Base-by-base conservation (phyloP, 2,329 filamentous ascomycete species). In the Saccharata proteae region DNA sequence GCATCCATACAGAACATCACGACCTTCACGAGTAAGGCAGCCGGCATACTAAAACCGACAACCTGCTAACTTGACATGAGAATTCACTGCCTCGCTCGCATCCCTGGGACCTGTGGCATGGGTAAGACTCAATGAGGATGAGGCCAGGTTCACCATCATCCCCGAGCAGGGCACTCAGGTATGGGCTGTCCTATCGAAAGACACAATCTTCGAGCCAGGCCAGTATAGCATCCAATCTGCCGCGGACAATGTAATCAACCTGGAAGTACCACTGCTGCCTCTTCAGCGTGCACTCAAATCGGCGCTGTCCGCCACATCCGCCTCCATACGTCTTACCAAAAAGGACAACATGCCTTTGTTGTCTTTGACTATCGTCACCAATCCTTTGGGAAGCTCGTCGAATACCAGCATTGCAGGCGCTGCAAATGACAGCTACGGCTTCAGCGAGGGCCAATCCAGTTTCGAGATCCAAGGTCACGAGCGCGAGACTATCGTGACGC, bases 101-200 rank as follows among this genome's bases (percentile, higher is more conserved):
- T 74, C 71, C 10, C 58, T 78, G 12, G 83, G 85, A 43, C 85
- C 88, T 56, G 78, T 92, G 40, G 84, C 82, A 26, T 93, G 86
- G 85, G 69, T 93, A 40, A 80, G 85, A 42, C 72, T 98, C 19
- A 83, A 88, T 59, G 74, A 92, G 59, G 77, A 86, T 37, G 77
- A 78, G 34, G 77, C 88, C 35, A 85, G 86, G 44, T 93, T 98
- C 61, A 96, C 90, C 38, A 82, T 96, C 47, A 88, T 96, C 39
- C 86, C 90, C 1, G 85, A 94, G 52, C 79, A 82, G 48, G 88
- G 90, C 38, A 92, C 84, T 6, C 88, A 96, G 65, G 88, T 96
- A 33, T 98, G 90, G 90, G 83, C 85, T 29, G 17, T 8, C 10
- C 9, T 13, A 15, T 31, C 40, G 15, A 71, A 81, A 68, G 82